A percentile compares a stretch with the other conserved stretches of the same genome.
These are phyloP conservation scores for Phalaenopsis hybrid DNA, from an alignment of 116 monocot species.

Conservation along the genomic window DNA sequence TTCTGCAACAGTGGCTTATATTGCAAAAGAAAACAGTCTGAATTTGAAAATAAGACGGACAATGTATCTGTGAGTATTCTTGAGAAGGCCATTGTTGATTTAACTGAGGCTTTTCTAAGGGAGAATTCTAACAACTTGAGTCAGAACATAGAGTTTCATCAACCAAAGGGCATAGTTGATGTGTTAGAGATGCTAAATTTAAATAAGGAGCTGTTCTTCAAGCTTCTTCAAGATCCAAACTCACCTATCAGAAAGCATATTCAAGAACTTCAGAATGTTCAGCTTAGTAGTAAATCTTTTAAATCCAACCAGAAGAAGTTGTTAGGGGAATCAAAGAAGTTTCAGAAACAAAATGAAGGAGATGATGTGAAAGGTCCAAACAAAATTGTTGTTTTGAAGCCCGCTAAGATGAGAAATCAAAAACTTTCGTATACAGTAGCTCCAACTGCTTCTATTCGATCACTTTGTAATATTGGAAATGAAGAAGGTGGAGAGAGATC, in stretches of 20 bases:
- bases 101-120: slow-evolving; percentile 6
- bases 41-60: slow-evolving; percentile 6
- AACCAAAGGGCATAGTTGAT: slow-evolving; percentile 23
- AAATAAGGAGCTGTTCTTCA: slow-evolving; percentile 36
- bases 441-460: slow-evolving; percentile 23
- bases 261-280: slow-evolving; percentile 25
- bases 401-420: slow-evolving; percentile 19
- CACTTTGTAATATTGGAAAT: slow-evolving; percentile 8
- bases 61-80: background rate
- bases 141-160: slow-evolving; percentile 6
- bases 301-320: slow-evolving; percentile 11
- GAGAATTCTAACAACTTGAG: slow-evolving; percentile 9
- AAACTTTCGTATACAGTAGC: slow-evolving; percentile 5
- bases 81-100: slow-evolving; percentile 15
- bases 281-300: slow-evolving; percentile 1
- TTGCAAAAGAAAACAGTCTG: slow-evolving; percentile 10
- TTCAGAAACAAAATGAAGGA: slow-evolving; percentile 27
- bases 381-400: slow-evolving; percentile 63
- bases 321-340: slow-evolving; percentile 15
- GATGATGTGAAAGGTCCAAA: slow-evolving; percentile 21
- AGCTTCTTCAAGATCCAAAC: slow-evolving; percentile 39
- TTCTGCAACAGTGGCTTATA: slow-evolving; percentile 13
- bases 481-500: slow-evolving; percentile 24
- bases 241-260: slow-evolving; percentile 22
- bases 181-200: slow-evolving; percentile 25